These are phyloP conservation scores for Ambrosiella beaveri DNA, from an alignment of 2,329 filamentous ascomycete genomes.

Conservation along the genomic window DNA sequence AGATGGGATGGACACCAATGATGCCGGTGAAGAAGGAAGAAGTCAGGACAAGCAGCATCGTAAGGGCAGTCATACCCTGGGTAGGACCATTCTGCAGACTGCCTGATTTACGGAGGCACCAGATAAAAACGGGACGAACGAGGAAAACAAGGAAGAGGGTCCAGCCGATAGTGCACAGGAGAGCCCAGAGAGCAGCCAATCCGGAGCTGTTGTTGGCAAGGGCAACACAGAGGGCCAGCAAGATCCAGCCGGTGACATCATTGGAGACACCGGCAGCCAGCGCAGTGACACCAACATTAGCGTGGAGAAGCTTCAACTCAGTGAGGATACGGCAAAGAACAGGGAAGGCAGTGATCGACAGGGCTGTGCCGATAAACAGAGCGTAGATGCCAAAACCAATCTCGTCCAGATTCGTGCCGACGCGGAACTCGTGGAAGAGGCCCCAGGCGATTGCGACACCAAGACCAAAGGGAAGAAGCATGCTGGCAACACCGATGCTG, in stretches of 20 bases:
- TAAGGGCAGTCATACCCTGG: slow-evolving; percentile 68
- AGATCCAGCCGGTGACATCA: slow-evolving; percentile 64
- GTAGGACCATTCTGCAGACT: slow-evolving; percentile 77
- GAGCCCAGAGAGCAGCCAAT: slow-evolving; percentile 66
- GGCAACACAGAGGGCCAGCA: slow-evolving; percentile 82
- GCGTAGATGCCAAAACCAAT: slow-evolving; percentile 39
- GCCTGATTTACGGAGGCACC: slow-evolving; percentile 53
- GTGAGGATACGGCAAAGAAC: slow-evolving; percentile 88
- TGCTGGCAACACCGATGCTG: slow-evolving; percentile 61
- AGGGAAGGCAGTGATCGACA: slow-evolving; percentile 82
- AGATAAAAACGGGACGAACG: slow-evolving; percentile 59
- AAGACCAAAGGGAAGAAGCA: slow-evolving; percentile 67
- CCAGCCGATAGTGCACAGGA: slow-evolving; percentile 61
- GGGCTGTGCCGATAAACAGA: slow-evolving; percentile 75
- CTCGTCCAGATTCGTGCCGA: slow-evolving; percentile 22
- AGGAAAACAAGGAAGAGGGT: slow-evolving; percentile 56
- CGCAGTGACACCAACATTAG: slow-evolving; percentile 72
- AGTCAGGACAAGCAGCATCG: slow-evolving; percentile 57
- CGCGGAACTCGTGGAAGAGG: slow-evolving; percentile 55
- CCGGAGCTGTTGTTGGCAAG: slow-evolving; percentile 78
- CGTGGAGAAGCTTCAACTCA: slow-evolving; percentile 70
- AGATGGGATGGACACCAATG: slow-evolving; percentile 88
- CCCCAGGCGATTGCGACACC: slow-evolving; percentile 69
- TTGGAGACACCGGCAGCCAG: slow-evolving; percentile 85
- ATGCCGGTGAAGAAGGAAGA: slow-evolving; percentile 78